phyloP scores from a whole-genome alignment of 495 filamentous ascomycete genomes.

The Penicillium arizonense region DNA sequence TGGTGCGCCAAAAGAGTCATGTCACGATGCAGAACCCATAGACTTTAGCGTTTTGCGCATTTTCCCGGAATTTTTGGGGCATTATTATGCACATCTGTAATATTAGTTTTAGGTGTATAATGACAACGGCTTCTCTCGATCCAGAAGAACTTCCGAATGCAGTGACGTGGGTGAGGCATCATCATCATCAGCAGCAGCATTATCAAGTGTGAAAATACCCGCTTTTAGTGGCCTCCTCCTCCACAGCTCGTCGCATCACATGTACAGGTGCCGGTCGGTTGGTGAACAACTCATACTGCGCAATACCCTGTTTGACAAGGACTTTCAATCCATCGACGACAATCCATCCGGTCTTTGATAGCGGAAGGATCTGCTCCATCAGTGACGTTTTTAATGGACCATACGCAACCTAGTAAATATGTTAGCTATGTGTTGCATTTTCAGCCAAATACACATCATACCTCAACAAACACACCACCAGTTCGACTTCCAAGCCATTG shows the following conservation, averaged over 20 bases:
- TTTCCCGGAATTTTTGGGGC: no score
- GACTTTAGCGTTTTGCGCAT: no score
- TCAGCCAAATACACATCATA: conserved; percentile 15
- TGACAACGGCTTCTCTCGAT: no score
- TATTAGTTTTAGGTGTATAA: no score
- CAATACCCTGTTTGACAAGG: conserved; percentile 69
- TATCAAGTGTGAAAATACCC: conserved; percentile 10
- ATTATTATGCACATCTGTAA: no score
- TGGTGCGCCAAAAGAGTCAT: no score
- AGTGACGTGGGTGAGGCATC: no score
- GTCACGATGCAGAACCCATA: no score
- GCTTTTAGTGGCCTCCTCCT: conserved; percentile 16
- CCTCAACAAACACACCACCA: conserved; percentile 69
- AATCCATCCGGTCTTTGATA: conserved; percentile 52
- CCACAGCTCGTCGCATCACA: conserved; percentile 49
- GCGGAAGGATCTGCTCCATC: conserved; percentile 50
- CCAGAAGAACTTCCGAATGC: no score
- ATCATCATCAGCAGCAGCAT: neutral
- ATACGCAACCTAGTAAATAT: conserved; percentile 49
- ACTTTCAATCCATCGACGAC: conserved; percentile 68
- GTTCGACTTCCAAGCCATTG: conserved; percentile 73
- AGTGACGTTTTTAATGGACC: conserved; percentile 48
- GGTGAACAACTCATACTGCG: conserved; percentile 75
- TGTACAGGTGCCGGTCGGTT: conserved; percentile 64
- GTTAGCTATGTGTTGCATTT: conserved; percentile 24